A percentile compares a stretch with the other conserved stretches of the same genome.
Evolutionary conservation across 257 asterid genomes (phyloP).

Genomic region (Przewalskia tangutica): DNA sequence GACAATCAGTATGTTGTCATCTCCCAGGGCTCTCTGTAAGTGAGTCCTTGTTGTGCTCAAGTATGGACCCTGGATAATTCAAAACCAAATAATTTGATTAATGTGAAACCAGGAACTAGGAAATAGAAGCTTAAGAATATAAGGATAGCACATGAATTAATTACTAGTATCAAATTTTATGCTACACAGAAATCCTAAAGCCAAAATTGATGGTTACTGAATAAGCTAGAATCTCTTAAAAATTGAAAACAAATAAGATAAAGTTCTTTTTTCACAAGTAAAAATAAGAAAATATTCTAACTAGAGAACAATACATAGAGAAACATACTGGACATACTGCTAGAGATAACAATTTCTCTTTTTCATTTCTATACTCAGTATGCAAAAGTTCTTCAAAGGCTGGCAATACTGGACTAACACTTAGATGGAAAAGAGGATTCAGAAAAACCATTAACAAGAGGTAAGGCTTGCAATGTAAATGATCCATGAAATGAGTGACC

Average conservation of each 20-base stretch:
- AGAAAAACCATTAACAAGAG: not conserved
- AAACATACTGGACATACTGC: not conserved
- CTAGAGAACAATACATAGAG: not conserved
- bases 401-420: not conserved
- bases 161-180: not conserved
- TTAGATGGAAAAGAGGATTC: not conserved
- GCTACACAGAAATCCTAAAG: not conserved
- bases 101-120: not conserved
- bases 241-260: not conserved
- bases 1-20: slow-evolving; percentile 57
- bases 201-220: not conserved
- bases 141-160: not conserved
- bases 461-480: not conserved
- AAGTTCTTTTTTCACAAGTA: not conserved
- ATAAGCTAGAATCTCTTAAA: not conserved
- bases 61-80: slow-evolving; percentile 55
- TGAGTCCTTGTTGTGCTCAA: slow-evolving; percentile 46
- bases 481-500: not conserved
- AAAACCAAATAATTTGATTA: not conserved
- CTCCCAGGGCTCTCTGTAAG: slow-evolving; percentile 61
- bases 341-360: not conserved
- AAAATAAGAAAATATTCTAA: not conserved
- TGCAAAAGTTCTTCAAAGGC: slow-evolving; percentile 4
- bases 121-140: not conserved
- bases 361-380: slow-evolving; percentile 1